Conservation (phyloP, 2,329 filamentous ascomycete genomes). For the Lachnellula hyalina region DNA sequence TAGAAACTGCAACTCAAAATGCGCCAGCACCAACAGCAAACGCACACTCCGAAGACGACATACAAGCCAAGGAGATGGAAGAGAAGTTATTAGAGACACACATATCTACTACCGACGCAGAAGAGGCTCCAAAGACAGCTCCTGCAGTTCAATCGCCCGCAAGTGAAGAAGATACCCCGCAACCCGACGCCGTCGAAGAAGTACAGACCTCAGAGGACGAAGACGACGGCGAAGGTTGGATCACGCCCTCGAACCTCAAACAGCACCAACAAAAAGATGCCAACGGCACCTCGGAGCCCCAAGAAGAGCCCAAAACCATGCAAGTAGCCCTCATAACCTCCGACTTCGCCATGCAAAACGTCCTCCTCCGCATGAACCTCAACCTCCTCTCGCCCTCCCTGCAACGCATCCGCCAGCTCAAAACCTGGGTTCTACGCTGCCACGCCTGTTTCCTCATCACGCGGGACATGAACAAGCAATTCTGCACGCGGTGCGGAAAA, state of each 20-base stretch:
- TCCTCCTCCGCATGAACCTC: slow-evolving; percentile 89
- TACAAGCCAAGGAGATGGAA: neutral
- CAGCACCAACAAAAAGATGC: slow-evolving; percentile 70
- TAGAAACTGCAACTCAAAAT: neutral
- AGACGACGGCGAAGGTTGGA: slow-evolving; percentile 71
- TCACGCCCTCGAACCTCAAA: slow-evolving; percentile 87
- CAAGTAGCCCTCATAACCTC: slow-evolving; percentile 89
- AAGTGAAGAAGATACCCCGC: neutral
- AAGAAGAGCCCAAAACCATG: slow-evolving; percentile 57
- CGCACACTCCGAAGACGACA: neutral
- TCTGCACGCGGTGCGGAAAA: slow-evolving; percentile 88
- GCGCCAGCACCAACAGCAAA: neutral
- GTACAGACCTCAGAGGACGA: slow-evolving; percentile 25
- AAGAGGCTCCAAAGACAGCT: neutral
- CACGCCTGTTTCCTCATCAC: slow-evolving; percentile 87
- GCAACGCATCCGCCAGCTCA: slow-evolving; percentile 75
- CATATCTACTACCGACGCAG: slow-evolving; percentile 3
- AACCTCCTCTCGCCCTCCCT: slow-evolving; percentile 77
- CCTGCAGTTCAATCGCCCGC: neutral
- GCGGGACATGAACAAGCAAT: slow-evolving; percentile 81
- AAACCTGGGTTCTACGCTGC: slow-evolving; percentile 86
- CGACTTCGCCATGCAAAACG: slow-evolving; percentile 98
- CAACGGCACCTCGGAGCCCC: slow-evolving; percentile 41
- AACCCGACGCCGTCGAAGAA: slow-evolving; percentile 19
- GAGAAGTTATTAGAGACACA: slow-evolving; percentile 1